Evolutionary conservation across 371 early-diverging fungal species (phyloP), one percentile per base, ranked within the genome.

Genomic region (Aphelidium insulamus): DNA sequence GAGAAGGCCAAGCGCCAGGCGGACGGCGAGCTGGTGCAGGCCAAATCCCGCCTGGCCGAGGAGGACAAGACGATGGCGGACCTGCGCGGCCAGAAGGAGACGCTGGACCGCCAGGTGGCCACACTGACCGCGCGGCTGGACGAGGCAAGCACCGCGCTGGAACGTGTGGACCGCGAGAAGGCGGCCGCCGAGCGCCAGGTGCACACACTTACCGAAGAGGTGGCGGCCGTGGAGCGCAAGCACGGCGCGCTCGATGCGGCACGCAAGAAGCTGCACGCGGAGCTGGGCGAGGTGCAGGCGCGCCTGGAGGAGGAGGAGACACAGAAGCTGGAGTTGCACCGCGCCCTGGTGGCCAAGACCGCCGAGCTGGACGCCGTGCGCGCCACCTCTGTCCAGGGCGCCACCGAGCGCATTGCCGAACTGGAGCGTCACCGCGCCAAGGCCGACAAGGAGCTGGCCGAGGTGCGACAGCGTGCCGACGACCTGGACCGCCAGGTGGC

Each of bases 291-390:
- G 27, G 36, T 69, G 14, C 61, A 62, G 29, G 50, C 61, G 8
- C 51, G 57, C n/a, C 50, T 75, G 12, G 77, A 77, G 21, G 78
- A 77, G 34, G 62, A 65, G 35, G 72, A 73, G 44, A 18, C 46
- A 3, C 35, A 55, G 32, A 62, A 59, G 30, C 55, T 57, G 12
- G 66, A 68, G 28, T 41, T 70, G 27, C 45, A 54, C 37, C 57
- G 57, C 39, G 57, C 59, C 42, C 53, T 71, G 9, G 41, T 58
- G 2, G 38, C 49, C 7, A 75, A 77, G 49, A 47, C 57, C 8
- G 43, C 57, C 7, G 81, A 81, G 49, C 44, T 73, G 21, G 78
- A 79, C 17, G 53, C 56, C 10, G 46, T 77, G 34, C 62, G 68
- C 39, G 79, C 77, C 30, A 48, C 52, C 38, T 69, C 59, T 54